Evolutionary conservation across 2,329 filamentous ascomycete species (phyloP).

Genomic region (Huntiella bhutanensis): DNA sequence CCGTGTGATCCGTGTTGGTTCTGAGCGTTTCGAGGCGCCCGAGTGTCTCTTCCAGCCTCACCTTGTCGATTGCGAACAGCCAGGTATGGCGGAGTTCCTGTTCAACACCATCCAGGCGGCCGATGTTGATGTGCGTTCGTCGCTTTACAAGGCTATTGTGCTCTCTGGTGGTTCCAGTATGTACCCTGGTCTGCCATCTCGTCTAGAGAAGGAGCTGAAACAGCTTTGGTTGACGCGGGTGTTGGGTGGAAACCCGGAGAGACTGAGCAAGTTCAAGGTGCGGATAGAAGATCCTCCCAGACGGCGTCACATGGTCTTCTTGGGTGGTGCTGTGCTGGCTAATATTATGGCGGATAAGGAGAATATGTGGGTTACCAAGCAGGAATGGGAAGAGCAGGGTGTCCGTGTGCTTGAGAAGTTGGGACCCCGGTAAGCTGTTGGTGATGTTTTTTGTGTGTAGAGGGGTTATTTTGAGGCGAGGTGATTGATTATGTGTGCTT

Average conservation of each 20-base stretch:
- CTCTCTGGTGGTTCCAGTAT: conserved; percentile 94
- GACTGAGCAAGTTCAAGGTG: conserved; percentile 97
- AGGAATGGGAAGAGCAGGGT: conserved; percentile 93
- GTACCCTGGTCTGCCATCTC: conserved; percentile 89
- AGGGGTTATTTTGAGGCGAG: not conserved
- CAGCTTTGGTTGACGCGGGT: conserved; percentile 94
- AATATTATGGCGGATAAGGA: conserved; percentile 99
- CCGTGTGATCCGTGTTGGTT: conserved; percentile 86
- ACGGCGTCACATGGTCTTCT: conserved; percentile 97
- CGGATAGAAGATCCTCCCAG: conserved; percentile 94
- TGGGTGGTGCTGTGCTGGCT: conserved; percentile 86
- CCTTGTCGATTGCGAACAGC: conserved; percentile 91
- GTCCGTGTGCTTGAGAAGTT: conserved; percentile 73
- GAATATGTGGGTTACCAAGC: conserved; percentile 95
- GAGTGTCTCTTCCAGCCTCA: conserved; percentile 98
- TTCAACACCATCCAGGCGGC: conserved; percentile 98
- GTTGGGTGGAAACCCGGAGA: conserved; percentile 75
- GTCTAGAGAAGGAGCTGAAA: conserved; percentile 96
- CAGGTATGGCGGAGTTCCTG: conserved; percentile 86
- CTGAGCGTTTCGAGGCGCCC: conserved; percentile 92
- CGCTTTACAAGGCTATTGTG: conserved; percentile 92
- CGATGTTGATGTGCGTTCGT: conserved; percentile 84
- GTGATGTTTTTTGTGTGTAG: not conserved
- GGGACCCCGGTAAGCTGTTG: conserved; percentile 50
- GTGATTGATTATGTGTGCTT: not conserved